These are phyloP conservation scores for Vinca minor DNA, from an alignment of 257 asterid genomes.

Conservation along the genomic window DNA sequence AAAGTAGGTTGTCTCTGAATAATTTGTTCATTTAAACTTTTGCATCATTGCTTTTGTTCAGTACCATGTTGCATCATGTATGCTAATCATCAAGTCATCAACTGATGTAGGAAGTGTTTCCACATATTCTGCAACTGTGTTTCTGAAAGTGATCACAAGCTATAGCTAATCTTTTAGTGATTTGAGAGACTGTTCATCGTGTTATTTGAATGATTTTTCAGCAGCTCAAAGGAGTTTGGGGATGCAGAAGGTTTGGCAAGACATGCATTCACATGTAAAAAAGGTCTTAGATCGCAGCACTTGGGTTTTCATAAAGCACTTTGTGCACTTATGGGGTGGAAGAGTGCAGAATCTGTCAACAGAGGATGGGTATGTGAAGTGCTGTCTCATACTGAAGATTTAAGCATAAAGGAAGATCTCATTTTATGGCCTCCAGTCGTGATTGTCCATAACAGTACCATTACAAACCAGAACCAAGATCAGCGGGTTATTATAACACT, in stretches of 20 bases:
- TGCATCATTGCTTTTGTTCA: not conserved
- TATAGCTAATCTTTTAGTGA: too few species aligned
- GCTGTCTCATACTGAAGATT: constrained; percentile 32
- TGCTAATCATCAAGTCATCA: not conserved
- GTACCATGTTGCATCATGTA: not conserved
- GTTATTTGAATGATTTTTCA: constrained; percentile 26
- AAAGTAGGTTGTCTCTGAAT: not conserved
- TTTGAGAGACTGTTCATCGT: constrained; percentile 2
- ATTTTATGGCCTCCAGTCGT: constrained; percentile 72
- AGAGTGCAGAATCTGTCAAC: constrained; percentile 29
- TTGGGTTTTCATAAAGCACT: constrained; percentile 67
- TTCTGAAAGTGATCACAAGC: not conserved
- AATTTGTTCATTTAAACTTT: not conserved
- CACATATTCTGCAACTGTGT: not conserved
- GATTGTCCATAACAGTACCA: constrained; percentile 47
- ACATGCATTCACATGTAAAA: constrained; percentile 49
- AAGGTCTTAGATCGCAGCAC: constrained; percentile 53
- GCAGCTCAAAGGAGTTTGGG: constrained; percentile 47
- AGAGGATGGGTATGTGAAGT: constrained; percentile 42
- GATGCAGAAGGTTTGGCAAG: constrained; percentile 46
- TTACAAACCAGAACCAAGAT: constrained; percentile 27
- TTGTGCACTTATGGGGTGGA: constrained; percentile 64
- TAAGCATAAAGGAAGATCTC: constrained; percentile 46
- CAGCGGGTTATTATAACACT: constrained; percentile 43
- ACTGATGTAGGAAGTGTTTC: not conserved